These are phyloP conservation scores for Pythium oligandrum DNA, from an alignment of 352 stramenopile species.

Conservation along the genomic window DNA sequence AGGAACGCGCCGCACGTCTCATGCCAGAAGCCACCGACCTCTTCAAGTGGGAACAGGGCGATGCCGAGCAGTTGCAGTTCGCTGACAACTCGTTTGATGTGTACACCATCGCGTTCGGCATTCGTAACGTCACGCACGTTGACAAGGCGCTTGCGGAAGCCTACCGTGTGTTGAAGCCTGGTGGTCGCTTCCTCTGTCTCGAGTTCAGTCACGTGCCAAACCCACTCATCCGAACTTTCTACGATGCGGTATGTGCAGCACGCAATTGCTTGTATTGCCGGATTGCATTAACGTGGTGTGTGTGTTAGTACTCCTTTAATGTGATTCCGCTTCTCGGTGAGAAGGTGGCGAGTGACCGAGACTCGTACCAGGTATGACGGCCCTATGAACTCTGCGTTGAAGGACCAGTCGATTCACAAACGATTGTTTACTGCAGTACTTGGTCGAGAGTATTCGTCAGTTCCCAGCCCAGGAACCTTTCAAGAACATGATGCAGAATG, in stretches of 20 bases:
- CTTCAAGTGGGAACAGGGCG: conserved; percentile 91
- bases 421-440: conserved; percentile 61
- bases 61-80: conserved; percentile 96
- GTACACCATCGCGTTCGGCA: conserved; percentile 99
- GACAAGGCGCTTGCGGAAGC: conserved; percentile 94
- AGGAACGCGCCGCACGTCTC: conserved; percentile 81
- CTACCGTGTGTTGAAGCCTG: conserved; percentile 93
- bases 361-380: conserved; percentile 91
- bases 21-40: conserved; percentile 46
- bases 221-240: conserved; percentile 88
- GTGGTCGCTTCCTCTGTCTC: conserved; percentile 97
- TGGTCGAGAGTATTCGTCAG: conserved; percentile 99
- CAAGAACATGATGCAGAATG: conserved; percentile 90
- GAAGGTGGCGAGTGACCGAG: conserved; percentile 93
- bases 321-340: conserved; percentile 95
- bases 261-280: background rate
- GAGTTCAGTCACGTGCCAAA: conserved; percentile 97
- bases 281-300: conserved; percentile 7
- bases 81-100: conserved; percentile 95
- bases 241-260: conserved; percentile 82
- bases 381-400: no score
- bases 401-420: no score
- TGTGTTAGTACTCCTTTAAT: conserved; percentile 94
- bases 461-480: conserved; percentile 97
- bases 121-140: conserved; percentile 98